phyloP scores from a whole-genome alignment of 352 stramenopile genomes.

The Phytophthora hybrid region DNA sequence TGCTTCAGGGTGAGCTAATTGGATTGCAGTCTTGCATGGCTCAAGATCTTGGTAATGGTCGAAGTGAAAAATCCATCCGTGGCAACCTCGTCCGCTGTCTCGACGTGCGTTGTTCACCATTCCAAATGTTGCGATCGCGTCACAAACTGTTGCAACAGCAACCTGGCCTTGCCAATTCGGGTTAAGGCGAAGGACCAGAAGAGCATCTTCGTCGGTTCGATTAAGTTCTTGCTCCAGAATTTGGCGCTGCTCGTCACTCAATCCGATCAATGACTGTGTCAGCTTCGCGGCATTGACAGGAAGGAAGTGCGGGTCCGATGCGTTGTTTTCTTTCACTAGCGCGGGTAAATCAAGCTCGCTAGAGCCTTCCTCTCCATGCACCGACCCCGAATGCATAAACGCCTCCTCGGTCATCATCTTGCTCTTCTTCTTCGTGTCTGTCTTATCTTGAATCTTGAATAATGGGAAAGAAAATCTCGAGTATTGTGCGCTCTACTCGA shows the following conservation, averaged over 20 bases:
- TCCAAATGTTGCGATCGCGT: slow-evolving; percentile 14
- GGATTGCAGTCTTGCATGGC: slow-evolving; percentile 4
- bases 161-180: slow-evolving; percentile 11
- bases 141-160: slow-evolving; percentile 6
- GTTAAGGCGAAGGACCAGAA: slow-evolving; percentile 12
- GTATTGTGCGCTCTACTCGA: too few relatives aligned
- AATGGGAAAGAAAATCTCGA: too few relatives aligned
- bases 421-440: neutral
- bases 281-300: slow-evolving; percentile 13
- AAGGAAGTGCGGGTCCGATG: slow-evolving; percentile 13
- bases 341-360: slow-evolving; percentile 2
- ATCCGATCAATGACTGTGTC: slow-evolving; percentile 13
- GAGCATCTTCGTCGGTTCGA: slow-evolving; percentile 9
- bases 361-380: slow-evolving; percentile 3
- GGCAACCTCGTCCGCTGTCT: neutral
- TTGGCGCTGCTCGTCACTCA: slow-evolving; percentile 17
- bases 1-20: neutral
- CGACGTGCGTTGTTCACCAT: slow-evolving; percentile 5
- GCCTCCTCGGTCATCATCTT: neutral
- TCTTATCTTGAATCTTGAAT: neutral
- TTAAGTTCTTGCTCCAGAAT: slow-evolving; percentile 12
- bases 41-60: slow-evolving; percentile 5
- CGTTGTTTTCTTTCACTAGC: slow-evolving; percentile 8
- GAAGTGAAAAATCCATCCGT: slow-evolving; percentile 16
- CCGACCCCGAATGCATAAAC: slow-evolving; percentile 11